Percentiles rank a stretch among this genome's conserved stretches.
Evolutionary conservation across 352 stramenopile genomes (phyloP).

Genomic region (Pythium dissimile): DNA sequence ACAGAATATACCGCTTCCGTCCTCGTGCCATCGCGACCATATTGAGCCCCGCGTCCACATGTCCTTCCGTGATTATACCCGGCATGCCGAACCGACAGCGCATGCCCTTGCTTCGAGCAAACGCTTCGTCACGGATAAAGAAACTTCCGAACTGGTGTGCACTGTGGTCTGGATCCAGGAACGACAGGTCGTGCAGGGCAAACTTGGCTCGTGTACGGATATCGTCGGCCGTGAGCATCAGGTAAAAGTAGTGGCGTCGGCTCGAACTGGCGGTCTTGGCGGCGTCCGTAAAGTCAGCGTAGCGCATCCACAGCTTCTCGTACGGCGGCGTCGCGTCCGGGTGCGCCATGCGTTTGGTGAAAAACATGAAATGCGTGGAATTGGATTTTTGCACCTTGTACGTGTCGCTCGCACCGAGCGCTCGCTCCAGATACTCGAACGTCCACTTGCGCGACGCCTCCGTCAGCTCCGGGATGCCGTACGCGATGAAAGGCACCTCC

Average conservation of each 20-base stretch:
- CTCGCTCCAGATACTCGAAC: conserved; percentile 60
- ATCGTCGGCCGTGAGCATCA: conserved; percentile 54
- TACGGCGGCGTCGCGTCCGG: conserved; percentile 38
- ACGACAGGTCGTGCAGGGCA: conserved; percentile 86
- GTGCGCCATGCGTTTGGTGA: conserved; percentile 40
- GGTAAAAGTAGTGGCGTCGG: conserved; percentile 46
- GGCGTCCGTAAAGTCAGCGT: conserved; percentile 46
- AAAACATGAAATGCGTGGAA: conserved; percentile 96
- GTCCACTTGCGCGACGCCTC: conserved; percentile 79
- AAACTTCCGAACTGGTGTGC: conserved; percentile 42
- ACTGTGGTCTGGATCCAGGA: conserved; percentile 85
- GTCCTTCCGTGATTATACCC: conserved; percentile 91
- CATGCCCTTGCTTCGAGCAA: conserved; percentile 45
- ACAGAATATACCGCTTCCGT: conserved; percentile 91
- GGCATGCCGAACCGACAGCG: conserved; percentile 89
- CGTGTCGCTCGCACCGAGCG: conserved; percentile 30
- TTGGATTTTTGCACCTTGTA: conserved; percentile 78
- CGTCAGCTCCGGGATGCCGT: conserved; percentile 87
- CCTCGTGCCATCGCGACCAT: conserved; percentile 91
- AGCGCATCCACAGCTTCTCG: conserved; percentile 52
- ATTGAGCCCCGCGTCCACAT: conserved; percentile 94
- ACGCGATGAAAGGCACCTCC: conserved; percentile 93
- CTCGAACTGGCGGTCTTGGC: conserved; percentile 8
- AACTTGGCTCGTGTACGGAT: conserved; percentile 42
- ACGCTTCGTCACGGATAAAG: conserved; percentile 40